Percentiles rank a stretch among this genome's conserved stretches.
These are phyloP conservation scores for Aspergillus pseudoterreus DNA, from an alignment of 2,329 filamentous ascomycete species.

Conservation along the genomic window DNA sequence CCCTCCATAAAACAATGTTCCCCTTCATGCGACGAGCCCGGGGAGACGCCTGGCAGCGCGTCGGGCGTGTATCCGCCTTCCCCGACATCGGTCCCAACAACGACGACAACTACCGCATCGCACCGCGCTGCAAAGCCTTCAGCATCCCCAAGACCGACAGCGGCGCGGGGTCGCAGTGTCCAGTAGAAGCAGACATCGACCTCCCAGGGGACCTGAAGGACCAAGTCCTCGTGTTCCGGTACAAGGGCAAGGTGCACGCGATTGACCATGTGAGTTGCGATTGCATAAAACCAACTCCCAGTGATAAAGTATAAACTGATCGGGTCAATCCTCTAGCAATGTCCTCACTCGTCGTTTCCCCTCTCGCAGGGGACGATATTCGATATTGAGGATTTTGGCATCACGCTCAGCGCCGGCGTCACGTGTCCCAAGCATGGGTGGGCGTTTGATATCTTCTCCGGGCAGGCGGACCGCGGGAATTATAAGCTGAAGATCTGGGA, in stretches of 20 bases:
- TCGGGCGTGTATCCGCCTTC: conserved; percentile 54
- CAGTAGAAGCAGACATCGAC: conserved; percentile 27
- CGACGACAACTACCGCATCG: conserved; percentile 32
- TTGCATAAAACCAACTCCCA: not conserved
- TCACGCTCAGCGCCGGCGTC: conserved; percentile 49
- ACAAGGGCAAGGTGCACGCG: conserved; percentile 62
- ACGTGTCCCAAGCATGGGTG: conserved; percentile 67
- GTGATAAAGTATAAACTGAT: conserved; percentile 3
- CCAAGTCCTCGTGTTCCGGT: conserved; percentile 64
- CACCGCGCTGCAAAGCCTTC: conserved; percentile 59
- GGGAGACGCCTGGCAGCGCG: conserved; percentile 49
- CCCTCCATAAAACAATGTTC: conserved; percentile 14
- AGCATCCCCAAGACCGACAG: conserved; percentile 42
- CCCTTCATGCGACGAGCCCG: conserved; percentile 18
- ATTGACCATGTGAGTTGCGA: conserved; percentile 64
- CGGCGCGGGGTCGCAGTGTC: conserved; percentile 15
- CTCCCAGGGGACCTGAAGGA: conserved; percentile 47
- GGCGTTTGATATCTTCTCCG: conserved; percentile 67
- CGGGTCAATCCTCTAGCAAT: conserved; percentile 46
- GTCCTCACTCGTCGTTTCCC: conserved; percentile 65
- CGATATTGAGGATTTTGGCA: conserved; percentile 70
- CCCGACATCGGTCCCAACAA: conserved; percentile 48
- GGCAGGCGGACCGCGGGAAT: conserved; percentile 57
- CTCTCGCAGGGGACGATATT: conserved; percentile 61
- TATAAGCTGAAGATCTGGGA: conserved; percentile 65